Percentiles rank a stretch among this genome's conserved stretches.
phyloP scores from a whole-genome alignment of 257 asterid genomes.

The Capsicum rhomboideum region DNA sequence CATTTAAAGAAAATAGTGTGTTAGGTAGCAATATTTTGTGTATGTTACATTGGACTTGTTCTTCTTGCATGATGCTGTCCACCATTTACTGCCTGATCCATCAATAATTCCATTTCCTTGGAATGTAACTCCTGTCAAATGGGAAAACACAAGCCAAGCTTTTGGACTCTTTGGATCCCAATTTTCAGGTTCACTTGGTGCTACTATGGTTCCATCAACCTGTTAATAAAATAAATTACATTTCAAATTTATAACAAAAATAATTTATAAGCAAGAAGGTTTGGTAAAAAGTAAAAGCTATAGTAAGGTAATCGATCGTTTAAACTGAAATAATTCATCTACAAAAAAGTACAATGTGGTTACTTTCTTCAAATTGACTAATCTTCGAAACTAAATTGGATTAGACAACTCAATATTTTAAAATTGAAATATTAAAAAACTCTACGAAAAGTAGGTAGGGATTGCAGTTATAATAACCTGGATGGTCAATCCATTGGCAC shows the following conservation, averaged over 20 bases:
- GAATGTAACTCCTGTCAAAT: constrained; percentile 47
- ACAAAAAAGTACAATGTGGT: too few relatives aligned
- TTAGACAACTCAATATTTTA: too few relatives aligned
- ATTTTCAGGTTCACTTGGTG: constrained; percentile 71
- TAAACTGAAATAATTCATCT: too few relatives aligned
- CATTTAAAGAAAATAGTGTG: background rate
- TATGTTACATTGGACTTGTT: constrained; percentile 59
- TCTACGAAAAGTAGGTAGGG: too few relatives aligned
- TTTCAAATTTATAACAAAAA: background rate
- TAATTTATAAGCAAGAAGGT: constrained; percentile 54
- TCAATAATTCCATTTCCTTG: constrained; percentile 89
- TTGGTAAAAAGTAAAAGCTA: constrained; percentile 14
- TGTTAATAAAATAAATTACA: constrained; percentile 10
- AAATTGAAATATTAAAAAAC: too few relatives aligned
- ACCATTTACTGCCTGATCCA: constrained; percentile 96
- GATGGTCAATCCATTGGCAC: constrained; percentile 47
- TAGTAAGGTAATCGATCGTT: too few relatives aligned
- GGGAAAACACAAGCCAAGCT: constrained; percentile 67
- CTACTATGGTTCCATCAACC: constrained; percentile 86
- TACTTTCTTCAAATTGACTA: too few relatives aligned
- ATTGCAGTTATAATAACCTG: too few relatives aligned
- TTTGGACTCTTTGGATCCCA: constrained; percentile 74
- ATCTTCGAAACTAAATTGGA: too few relatives aligned
- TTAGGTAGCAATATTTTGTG: background rate
- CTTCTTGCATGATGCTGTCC: constrained; percentile 98